Conservation (phyloP, 768 basidiomycete genomes). For the Hygrophorus pudorinus region DNA sequence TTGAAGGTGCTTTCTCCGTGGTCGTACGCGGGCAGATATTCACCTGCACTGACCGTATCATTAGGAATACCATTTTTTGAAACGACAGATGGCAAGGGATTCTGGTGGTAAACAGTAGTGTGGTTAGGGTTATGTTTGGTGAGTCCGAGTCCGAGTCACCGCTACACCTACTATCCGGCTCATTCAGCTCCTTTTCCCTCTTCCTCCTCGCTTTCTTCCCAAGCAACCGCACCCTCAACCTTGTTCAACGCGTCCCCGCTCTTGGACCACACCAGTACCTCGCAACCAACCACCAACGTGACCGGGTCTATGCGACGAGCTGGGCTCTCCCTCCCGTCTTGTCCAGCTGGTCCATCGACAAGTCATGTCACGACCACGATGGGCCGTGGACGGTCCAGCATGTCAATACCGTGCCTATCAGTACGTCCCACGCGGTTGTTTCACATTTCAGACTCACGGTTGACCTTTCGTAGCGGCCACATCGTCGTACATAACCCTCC, state of each 20-base stretch:
- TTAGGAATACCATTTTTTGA: too few species aligned
- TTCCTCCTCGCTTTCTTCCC: constrained; percentile 39
- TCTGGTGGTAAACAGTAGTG: too few species aligned
- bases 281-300: constrained; percentile 24
- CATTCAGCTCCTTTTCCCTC: too few species aligned
- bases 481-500: constrained; percentile 40
- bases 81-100: too few species aligned
- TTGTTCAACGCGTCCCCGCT: too few species aligned
- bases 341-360: constrained; percentile 34
- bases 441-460: not conserved
- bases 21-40: too few species aligned
- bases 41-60: too few species aligned
- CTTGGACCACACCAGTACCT: constrained; percentile 47
- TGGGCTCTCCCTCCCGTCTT: constrained; percentile 40
- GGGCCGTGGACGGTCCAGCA: constrained; percentile 23
- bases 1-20: too few species aligned
- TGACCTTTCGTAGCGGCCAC: constrained; percentile 33
- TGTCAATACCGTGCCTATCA: constrained; percentile 36
- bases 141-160: too few species aligned
- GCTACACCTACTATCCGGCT: too few species aligned
- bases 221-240: constrained; percentile 7
- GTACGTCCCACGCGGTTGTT: constrained; percentile 25
- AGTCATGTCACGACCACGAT: constrained; percentile 7
- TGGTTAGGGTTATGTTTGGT: too few species aligned
- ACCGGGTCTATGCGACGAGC: constrained; percentile 36